Percentiles rank a stretch among this genome's conserved stretches.
Conservation (phyloP, 139 green algal species). For the Picochlorum sp. region DNA sequence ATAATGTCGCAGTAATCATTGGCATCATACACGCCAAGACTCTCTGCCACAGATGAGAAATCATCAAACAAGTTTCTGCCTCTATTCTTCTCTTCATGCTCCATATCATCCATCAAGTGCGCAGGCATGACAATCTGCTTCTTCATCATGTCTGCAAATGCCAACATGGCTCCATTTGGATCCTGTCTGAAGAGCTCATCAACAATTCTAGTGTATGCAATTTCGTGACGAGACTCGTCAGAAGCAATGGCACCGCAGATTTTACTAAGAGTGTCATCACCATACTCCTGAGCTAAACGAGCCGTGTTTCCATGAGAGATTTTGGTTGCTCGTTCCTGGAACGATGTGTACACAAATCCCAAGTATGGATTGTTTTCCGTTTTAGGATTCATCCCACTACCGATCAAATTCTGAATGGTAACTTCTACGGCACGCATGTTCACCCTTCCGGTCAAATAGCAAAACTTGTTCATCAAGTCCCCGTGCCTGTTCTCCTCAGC, state of each 20-base stretch:
- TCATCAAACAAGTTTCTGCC: conserved; percentile 81
- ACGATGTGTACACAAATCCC: conserved; percentile 97
- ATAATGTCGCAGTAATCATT: conserved; percentile 94
- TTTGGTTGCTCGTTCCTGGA: conserved; percentile 95
- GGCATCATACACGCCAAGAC: conserved; percentile 56
- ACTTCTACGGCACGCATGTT: conserved; percentile 57
- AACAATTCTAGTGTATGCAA: conserved; percentile 88
- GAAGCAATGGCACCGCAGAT: conserved; percentile 86
- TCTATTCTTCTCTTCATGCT: conserved; percentile 53
- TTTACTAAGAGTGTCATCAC: conserved; percentile 73
- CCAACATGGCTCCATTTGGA: conserved; percentile 76
- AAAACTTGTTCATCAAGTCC: conserved; percentile 73
- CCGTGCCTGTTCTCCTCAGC: conserved; percentile 94
- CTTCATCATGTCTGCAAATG: conserved; percentile 97
- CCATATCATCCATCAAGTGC: conserved; percentile 91
- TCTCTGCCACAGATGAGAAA: conserved; percentile 91
- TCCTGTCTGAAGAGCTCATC: conserved; percentile 83
- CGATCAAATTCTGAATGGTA: conserved; percentile 98
- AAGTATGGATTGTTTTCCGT: conserved; percentile 99
- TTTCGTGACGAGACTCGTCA: conserved; percentile 94
- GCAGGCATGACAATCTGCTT: conserved; percentile 99
- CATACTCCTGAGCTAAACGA: conserved; percentile 71
- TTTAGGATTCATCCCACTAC: conserved; percentile 90
- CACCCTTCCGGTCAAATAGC: conserved; percentile 53
- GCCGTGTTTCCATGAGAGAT: conserved; percentile 94